Evolutionary conservation across 1,284 basidiomycete genomes (phyloP).

Genomic region (Malassezia japonica): DNA sequence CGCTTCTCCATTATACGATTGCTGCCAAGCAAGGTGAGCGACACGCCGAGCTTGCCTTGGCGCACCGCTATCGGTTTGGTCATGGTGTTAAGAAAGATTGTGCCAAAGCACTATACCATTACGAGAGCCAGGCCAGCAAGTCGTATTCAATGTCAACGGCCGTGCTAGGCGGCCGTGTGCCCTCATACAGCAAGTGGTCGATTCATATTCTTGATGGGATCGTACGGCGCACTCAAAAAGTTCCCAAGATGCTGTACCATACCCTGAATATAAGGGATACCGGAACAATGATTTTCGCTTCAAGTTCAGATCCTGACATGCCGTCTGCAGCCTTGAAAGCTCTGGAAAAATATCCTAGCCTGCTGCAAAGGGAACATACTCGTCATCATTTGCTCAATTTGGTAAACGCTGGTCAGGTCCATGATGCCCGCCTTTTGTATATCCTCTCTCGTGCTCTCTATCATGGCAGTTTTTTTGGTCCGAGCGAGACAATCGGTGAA

Average conservation of each 20-base stretch:
- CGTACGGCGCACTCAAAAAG: neutral
- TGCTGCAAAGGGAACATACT: slow-evolving; percentile 19
- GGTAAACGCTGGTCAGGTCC: slow-evolving; percentile 30
- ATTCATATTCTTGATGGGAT: slow-evolving; percentile 48
- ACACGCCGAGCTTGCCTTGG: slow-evolving; percentile 82
- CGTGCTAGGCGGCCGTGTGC: slow-evolving; percentile 76
- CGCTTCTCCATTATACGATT: slow-evolving; percentile 84
- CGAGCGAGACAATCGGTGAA: slow-evolving; percentile 32
- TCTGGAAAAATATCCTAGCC: slow-evolving; percentile 18
- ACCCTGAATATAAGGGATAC: neutral
- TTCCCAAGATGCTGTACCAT: neutral
- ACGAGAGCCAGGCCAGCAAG: slow-evolving; percentile 17
- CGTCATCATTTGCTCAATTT: slow-evolving; percentile 70
- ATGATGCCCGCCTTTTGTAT: slow-evolving; percentile 23
- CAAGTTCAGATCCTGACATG: neutral
- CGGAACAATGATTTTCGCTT: neutral
- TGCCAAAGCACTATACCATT: slow-evolving; percentile 29
- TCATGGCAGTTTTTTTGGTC: slow-evolving; percentile 35
- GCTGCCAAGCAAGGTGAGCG: slow-evolving; percentile 75
- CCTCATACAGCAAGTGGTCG: slow-evolving; percentile 70
- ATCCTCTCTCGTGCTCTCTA: slow-evolving; percentile 37
- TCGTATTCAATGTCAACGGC: neutral
- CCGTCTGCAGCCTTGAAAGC: neutral
- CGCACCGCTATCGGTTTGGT: slow-evolving; percentile 88
- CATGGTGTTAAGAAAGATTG: slow-evolving; percentile 67